These are phyloP conservation scores for Globisporangium barbulae DNA, from an alignment of 352 stramenopile genomes.

Conservation along the genomic window DNA sequence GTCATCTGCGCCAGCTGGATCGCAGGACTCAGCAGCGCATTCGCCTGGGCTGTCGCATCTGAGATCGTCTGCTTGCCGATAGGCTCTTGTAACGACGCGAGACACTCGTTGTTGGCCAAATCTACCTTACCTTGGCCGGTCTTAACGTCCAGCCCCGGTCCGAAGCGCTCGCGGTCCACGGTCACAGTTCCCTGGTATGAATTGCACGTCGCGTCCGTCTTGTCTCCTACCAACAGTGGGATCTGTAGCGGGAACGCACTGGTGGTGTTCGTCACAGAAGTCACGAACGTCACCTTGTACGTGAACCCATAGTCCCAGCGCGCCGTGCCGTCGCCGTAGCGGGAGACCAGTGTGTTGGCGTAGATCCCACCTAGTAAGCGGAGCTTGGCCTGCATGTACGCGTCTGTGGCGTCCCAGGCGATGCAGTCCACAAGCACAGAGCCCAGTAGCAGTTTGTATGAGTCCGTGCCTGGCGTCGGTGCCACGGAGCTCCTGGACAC, in stretches of 20 bases:
- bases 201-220: constrained; percentile 26
- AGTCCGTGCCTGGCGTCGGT: constrained; percentile 5
- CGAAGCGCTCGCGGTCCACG: constrained; percentile 39
- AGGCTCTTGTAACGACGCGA: constrained; percentile 29
- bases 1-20: constrained; percentile 46
- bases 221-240: constrained; percentile 8
- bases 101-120: constrained; percentile 52
- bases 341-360: constrained; percentile 24
- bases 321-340: constrained; percentile 47
- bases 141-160: constrained; percentile 48
- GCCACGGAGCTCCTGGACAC: constrained; percentile 22
- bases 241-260: constrained; percentile 33
- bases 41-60: constrained; percentile 25
- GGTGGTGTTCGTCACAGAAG: constrained; percentile 34
- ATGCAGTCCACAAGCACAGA: constrained; percentile 30
- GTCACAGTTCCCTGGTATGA: constrained; percentile 24
- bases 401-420: constrained; percentile 23
- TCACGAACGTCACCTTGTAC: constrained; percentile 55
- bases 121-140: constrained; percentile 51
- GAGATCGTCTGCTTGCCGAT: constrained; percentile 47
- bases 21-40: constrained; percentile 26
- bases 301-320: constrained; percentile 72
- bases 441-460: constrained; percentile 30
- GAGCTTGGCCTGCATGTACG: constrained; percentile 29
- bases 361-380: constrained; percentile 26